phyloP scores from a whole-genome alignment of 164 flowering plant species.

The Umbellularia californica region DNA sequence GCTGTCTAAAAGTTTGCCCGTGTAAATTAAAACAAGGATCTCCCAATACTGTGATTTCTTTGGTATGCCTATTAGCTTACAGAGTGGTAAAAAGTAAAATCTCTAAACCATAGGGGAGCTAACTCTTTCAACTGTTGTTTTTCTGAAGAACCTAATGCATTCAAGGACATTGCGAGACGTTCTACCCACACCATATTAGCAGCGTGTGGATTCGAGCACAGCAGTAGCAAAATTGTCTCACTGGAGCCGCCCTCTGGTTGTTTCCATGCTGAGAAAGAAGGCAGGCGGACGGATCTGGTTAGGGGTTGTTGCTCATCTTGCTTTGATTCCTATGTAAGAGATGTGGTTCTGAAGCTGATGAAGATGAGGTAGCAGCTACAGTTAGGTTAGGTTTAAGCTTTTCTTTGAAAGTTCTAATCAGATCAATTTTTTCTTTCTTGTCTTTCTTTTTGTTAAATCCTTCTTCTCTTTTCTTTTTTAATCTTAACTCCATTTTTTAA shows the following conservation, averaged over 20 bases:
- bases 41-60: neutral
- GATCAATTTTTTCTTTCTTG: neutral
- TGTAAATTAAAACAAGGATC: too few species aligned
- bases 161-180: slow-evolving; percentile 43
- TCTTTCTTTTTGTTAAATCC: too few species aligned
- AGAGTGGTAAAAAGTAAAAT: neutral
- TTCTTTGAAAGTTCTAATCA: neutral
- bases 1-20: too few species aligned
- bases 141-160: slow-evolving; percentile 30
- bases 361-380: slow-evolving; percentile 19
- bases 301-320: slow-evolving; percentile 46
- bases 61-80: neutral
- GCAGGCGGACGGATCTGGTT: slow-evolving; percentile 24
- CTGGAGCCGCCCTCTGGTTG: slow-evolving; percentile 38
- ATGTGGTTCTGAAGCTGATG: slow-evolving; percentile 37
- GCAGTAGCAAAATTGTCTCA: slow-evolving; percentile 24
- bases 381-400: neutral
- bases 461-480: too few species aligned
- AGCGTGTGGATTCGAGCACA: slow-evolving; percentile 50
- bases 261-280: slow-evolving; percentile 33
- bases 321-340: slow-evolving; percentile 36
- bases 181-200: slow-evolving; percentile 63
- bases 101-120: neutral
- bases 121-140: neutral
- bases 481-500: neutral